Evolutionary conservation across 495 filamentous ascomycete genomes (phyloP).

Genomic region (Bacidia gigantensis): DNA sequence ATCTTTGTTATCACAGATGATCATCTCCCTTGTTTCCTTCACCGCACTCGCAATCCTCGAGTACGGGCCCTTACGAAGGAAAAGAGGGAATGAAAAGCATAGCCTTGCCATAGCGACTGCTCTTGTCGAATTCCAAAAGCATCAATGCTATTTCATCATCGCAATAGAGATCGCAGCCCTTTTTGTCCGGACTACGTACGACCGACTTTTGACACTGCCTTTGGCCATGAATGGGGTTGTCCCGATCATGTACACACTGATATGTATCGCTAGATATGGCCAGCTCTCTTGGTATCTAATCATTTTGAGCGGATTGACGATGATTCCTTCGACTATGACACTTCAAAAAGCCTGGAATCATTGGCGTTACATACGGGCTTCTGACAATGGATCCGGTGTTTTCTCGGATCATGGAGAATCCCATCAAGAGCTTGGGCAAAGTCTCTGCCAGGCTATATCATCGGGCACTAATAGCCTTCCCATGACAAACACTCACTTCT

Average conservation of each 20-base stretch:
- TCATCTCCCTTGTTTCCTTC: background rate
- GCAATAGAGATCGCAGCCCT: constrained; percentile 5
- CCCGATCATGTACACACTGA: background rate
- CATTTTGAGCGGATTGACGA: background rate
- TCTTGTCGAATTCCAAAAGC: constrained; percentile 5
- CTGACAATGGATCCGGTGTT: background rate
- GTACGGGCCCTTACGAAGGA: background rate
- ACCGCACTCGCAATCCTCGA: background rate
- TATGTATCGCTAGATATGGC: background rate
- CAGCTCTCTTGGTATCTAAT: background rate
- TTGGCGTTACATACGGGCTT: background rate
- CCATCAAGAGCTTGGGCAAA: too few species aligned
- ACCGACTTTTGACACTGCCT: background rate
- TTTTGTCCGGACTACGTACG: too few species aligned
- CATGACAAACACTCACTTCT: too few species aligned
- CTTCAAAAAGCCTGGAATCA: background rate
- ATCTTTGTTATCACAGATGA: background rate
- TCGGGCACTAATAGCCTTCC: too few species aligned
- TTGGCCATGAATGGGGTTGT: background rate
- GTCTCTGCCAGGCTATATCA: too few species aligned
- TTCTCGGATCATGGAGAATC: too few species aligned
- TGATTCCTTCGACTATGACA: background rate
- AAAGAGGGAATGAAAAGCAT: background rate
- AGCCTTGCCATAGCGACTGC: background rate
- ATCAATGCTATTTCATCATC: constrained; percentile 10